Evolutionary conservation across 2,329 filamentous ascomycete genomes (phyloP).

Genomic region (Trichoderma koningii): DNA sequence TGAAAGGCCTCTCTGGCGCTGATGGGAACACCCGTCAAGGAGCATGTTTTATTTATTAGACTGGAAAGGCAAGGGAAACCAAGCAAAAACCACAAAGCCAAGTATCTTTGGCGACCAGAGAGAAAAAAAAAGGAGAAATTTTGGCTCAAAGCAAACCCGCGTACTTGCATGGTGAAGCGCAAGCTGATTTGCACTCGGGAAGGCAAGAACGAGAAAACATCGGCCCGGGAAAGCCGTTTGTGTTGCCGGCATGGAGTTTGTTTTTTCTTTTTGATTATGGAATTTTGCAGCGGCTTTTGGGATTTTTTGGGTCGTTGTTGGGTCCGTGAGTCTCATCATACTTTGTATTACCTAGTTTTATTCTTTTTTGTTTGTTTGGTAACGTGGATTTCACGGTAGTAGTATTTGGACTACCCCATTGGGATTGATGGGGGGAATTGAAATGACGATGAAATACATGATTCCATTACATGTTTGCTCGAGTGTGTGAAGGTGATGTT

Average conservation of each 20-base stretch:
- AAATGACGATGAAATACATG: background rate
- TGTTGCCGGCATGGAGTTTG: constrained; percentile 26
- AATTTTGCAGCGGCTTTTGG: constrained; percentile 26
- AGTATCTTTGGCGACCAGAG: background rate
- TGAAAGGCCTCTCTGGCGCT: constrained; percentile 36
- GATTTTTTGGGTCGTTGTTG: constrained; percentile 28
- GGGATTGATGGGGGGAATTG: background rate
- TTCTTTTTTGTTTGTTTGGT: constrained; percentile 7
- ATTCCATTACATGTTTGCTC: too few species aligned
- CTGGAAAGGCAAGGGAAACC: constrained; percentile 11
- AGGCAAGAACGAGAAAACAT: background rate
- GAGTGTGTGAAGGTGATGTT: background rate
- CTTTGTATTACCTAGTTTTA: constrained; percentile 21
- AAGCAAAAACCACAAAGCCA: background rate
- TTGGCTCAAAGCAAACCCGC: background rate
- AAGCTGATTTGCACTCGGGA: constrained; percentile 12
- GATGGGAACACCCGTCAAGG: background rate
- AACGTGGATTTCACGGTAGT: constrained; percentile 2
- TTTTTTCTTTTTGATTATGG: constrained; percentile 9
- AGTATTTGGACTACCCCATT: background rate
- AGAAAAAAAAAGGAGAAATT: background rate
- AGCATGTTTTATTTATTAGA: constrained; percentile 27
- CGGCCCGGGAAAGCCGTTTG: constrained; percentile 7
- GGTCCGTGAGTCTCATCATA: background rate
- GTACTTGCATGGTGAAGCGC: background rate